Evolutionary conservation across 805 yeast species (phyloP).

Genomic region (Metschnikowia gruessii): DNA sequence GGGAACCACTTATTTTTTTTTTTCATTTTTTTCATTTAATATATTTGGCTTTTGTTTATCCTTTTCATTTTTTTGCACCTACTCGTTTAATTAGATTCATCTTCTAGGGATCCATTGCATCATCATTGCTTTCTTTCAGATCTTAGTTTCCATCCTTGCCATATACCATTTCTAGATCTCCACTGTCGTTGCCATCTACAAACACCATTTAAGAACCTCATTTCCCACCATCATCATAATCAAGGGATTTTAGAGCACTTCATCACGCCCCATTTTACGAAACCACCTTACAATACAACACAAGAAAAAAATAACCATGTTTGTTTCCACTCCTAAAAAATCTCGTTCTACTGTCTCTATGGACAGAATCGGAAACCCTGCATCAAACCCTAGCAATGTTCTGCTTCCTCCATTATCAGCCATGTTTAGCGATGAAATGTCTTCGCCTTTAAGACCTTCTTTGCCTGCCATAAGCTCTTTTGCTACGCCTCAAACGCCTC

Average conservation of each 20-base stretch:
- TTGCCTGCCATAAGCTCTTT: conserved; percentile 30
- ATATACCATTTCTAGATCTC: not conserved
- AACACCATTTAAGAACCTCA: no score
- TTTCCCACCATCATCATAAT: no score
- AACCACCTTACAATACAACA: no score
- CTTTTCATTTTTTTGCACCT: not conserved
- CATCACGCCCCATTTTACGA: no score
- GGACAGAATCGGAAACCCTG: conserved; percentile 16
- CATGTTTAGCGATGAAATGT: conserved; percentile 25
- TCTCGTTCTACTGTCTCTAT: conserved; percentile 20
- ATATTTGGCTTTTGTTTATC: not conserved
- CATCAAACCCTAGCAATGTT: conserved; percentile 10
- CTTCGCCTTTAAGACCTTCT: conserved; percentile 19
- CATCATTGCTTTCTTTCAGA: not conserved
- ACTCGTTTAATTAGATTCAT: not conserved
- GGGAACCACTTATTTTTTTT: not conserved
- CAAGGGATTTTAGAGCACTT: no score
- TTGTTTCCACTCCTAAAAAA: conserved; percentile 33
- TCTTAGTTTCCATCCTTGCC: not conserved
- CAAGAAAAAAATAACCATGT: conserved; percentile 2
- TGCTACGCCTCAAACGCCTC: conserved; percentile 21
- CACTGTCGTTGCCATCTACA: not conserved
- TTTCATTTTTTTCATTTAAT: not conserved
- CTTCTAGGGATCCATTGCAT: no score
- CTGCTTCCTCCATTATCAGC: conserved; percentile 41